A percentile compares a stretch with the other conserved stretches of the same genome.
phyloP scores from a whole-genome alignment of 2,329 filamentous ascomycete genomes.

The Xylariaceae sp. region DNA sequence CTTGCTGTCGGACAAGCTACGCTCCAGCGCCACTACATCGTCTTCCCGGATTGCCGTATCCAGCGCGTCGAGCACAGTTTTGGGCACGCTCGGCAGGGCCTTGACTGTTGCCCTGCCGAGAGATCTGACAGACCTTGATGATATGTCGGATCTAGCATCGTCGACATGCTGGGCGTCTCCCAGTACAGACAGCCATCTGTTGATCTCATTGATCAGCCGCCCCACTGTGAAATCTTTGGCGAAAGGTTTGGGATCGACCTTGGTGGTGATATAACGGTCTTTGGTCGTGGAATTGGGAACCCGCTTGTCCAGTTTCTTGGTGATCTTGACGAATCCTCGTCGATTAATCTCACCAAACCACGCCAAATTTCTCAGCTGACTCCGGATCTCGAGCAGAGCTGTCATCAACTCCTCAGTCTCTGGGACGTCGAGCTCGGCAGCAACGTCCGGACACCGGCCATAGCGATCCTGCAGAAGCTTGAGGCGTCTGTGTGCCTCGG shows the following conservation, averaged over 20 bases:
- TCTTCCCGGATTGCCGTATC: constrained; percentile 70
- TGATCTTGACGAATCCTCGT: constrained; percentile 94
- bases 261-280: constrained; percentile 81
- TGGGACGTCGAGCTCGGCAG: constrained; percentile 74
- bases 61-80: constrained; percentile 63
- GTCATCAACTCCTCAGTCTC: constrained; percentile 90
- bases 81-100: constrained; percentile 67
- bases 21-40: constrained; percentile 53
- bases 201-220: constrained; percentile 60
- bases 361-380: constrained; percentile 83
- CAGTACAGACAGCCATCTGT: constrained; percentile 84
- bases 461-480: constrained; percentile 86
- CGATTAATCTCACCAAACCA: constrained; percentile 99
- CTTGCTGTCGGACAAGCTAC: constrained; percentile 56
- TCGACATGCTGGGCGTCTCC: constrained; percentile 73
- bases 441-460: constrained; percentile 65
- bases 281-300: constrained; percentile 72
- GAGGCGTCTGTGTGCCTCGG: constrained; percentile 77
- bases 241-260: constrained; percentile 85
- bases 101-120: constrained; percentile 74
- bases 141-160: constrained; percentile 70
- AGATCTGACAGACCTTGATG: constrained; percentile 64
- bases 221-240: constrained; percentile 62
- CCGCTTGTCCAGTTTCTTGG: constrained; percentile 98
- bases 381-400: constrained; percentile 81